phyloP scores from a whole-genome alignment of 306 rosid genomes.

The Nissolia schottii region DNA sequence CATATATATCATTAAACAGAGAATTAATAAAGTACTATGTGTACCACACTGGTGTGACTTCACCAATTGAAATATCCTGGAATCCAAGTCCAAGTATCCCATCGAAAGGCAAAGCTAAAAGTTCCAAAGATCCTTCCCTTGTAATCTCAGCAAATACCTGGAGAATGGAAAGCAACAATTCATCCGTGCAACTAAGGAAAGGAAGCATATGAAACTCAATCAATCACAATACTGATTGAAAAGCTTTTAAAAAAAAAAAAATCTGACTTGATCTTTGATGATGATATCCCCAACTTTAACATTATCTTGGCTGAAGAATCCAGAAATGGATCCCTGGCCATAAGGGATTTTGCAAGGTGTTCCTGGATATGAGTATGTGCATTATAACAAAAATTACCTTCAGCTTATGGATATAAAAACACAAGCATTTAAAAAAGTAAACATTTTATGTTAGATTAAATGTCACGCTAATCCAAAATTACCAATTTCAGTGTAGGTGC shows the following conservation, averaged over 20 bases:
- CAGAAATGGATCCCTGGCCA: conserved; percentile 36
- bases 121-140: conserved; percentile 30
- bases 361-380: conserved; percentile 28
- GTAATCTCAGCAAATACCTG: conserved; percentile 44
- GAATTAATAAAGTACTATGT: neutral
- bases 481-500: conserved; percentile 43
- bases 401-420: neutral
- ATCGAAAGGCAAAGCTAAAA: conserved; percentile 37
- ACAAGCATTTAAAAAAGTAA: neutral
- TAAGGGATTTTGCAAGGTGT: conserved; percentile 37
- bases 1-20: neutral
- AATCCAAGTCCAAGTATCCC: conserved; percentile 56
- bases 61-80: conserved; percentile 31
- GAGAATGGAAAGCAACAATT: neutral
- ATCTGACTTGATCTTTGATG: conserved; percentile 40
- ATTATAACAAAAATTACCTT: neutral
- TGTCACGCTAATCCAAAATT: neutral
- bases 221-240: conserved; percentile 7
- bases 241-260: neutral
- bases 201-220: neutral
- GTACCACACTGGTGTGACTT: conserved; percentile 49
- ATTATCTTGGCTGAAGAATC: conserved; percentile 46
- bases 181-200: conserved; percentile 10
- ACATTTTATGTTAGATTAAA: neutral
- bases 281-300: conserved; percentile 42